Base-by-base conservation (phyloP, 306 rosid species). In the Morella rubra region DNA sequence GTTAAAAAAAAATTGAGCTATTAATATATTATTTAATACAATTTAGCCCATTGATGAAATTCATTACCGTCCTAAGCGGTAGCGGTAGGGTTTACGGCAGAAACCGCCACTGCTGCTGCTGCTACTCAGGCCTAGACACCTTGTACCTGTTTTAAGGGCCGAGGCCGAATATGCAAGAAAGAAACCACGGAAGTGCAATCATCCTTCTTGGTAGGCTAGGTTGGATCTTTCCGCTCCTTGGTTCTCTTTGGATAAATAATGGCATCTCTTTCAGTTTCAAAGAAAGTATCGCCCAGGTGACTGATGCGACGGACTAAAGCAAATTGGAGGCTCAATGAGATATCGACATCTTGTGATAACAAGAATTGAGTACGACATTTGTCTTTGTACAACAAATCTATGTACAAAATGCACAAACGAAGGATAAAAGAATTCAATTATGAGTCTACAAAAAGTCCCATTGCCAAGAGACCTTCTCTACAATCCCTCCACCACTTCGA, bases 401-500 rank as follows among this genome's bases (percentile, higher is more conserved):
- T 91, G 77, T 86, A 91, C 97, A 90, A 67, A 76, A 68, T 82
- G 84, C 87, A 84, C 90, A 89, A 86, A 81, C 77, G 84, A 90
- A 88, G 98, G 89, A 86, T 84, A 88, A 89, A 82, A 79, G 69
- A 75, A 66, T 72, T 64, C n/a, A 8, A 74, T 32, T 49, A 40
- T 74, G 65, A 69, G 79, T 85, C 75, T 89, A 95, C 91, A 92
- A 85, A 82, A 94, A 95, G 77, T 95, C 88, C 93, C 96, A 95
- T 80, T 95, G 98, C 98, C 97, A 92, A 72, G 88, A 95, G 27
- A 92, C 92, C 85, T 90, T 95, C 73, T 95, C 98, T 80, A 95
- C 98, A 78, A 95, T 92, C 52, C 98, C 98, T 77, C 98, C 98
- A 6, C 98, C 98, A 76, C 98, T 92, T 87, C 88, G 91, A 84